Conservation (phyloP, 495 filamentous ascomycete genomes). For the Mycothermus thermophilus region DNA sequence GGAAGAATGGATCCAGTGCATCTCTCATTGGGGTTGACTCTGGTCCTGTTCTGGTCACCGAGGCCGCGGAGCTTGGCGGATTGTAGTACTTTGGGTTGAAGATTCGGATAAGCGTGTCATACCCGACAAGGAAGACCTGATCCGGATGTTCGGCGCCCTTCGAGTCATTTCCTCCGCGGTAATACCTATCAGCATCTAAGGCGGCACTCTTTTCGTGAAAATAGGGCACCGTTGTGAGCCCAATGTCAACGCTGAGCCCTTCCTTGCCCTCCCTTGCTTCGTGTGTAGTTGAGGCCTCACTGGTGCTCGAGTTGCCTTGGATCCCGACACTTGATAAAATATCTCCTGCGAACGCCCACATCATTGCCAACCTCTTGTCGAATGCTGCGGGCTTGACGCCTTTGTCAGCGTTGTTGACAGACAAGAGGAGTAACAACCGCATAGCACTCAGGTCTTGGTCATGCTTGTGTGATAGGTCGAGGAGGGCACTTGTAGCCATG, state of each 20-base stretch:
- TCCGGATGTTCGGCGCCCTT: constrained; percentile 19
- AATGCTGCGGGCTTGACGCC: constrained; percentile 69
- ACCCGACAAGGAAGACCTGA: constrained; percentile 74
- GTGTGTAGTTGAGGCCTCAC: too few species aligned
- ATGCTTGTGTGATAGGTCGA: constrained; percentile 17
- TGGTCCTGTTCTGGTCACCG: constrained; percentile 26
- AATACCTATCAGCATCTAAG: constrained; percentile 43
- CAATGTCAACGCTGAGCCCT: constrained; percentile 53
- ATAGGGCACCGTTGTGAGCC: constrained; percentile 65
- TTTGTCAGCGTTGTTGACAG: constrained; percentile 90
- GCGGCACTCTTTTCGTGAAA: constrained; percentile 73
- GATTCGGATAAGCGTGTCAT: constrained; percentile 75
- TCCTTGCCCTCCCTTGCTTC: constrained; percentile 4
- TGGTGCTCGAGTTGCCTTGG: too few species aligned
- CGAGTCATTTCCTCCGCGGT: constrained; percentile 17
- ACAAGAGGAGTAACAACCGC: constrained; percentile 66
- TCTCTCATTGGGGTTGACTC: constrained; percentile 22
- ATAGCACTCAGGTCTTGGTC: constrained; percentile 9
- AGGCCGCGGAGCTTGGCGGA: constrained; percentile 21
- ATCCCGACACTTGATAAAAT: too few species aligned
- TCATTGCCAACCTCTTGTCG: constrained; percentile 71
- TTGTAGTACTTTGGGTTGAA: constrained; percentile 74
- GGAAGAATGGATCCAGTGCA: constrained; percentile 54
- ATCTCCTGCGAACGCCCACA: constrained; percentile 65
- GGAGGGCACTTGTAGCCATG: constrained; percentile 57